Evolutionary conservation across 768 basidiomycete genomes (phyloP).

Genomic region (Lactarius sanguifluus): DNA sequence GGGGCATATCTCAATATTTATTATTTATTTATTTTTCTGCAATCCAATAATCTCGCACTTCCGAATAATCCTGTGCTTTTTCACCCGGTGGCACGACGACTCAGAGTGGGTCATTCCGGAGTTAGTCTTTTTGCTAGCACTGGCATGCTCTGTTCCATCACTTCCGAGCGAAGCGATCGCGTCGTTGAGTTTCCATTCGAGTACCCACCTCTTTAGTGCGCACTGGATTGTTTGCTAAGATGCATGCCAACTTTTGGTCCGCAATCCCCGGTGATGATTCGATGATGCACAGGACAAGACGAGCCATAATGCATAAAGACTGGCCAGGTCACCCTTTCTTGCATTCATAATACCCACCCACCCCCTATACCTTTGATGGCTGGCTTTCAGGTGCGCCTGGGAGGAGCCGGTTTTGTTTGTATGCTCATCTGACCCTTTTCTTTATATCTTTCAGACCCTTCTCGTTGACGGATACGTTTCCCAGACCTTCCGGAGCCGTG

Average conservation of each 20-base stretch:
- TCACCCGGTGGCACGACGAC: background rate
- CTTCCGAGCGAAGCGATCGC: background rate
- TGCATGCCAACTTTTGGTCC: background rate
- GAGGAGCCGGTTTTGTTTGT: background rate
- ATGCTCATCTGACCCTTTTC: background rate
- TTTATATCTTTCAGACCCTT: background rate
- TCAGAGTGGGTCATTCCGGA: background rate
- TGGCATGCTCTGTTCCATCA: background rate
- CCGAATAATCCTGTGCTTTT: background rate
- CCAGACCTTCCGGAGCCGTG: background rate
- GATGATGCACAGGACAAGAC: background rate
- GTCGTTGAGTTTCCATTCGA: background rate
- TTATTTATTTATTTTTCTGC: background rate
- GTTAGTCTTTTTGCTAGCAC: background rate
- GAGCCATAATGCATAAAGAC: background rate
- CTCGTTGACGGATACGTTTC: background rate
- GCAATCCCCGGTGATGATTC: background rate
- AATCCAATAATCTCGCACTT: no score
- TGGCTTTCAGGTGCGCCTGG: background rate
- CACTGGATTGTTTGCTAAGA: background rate
- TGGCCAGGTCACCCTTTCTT: background rate
- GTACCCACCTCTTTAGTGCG: background rate
- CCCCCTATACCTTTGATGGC: background rate
- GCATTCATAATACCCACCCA: background rate
- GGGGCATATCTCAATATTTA: conserved; percentile 44